Conservation (phyloP, 352 stramenopile species). For the Pythium rhizo-oryzae region DNA sequence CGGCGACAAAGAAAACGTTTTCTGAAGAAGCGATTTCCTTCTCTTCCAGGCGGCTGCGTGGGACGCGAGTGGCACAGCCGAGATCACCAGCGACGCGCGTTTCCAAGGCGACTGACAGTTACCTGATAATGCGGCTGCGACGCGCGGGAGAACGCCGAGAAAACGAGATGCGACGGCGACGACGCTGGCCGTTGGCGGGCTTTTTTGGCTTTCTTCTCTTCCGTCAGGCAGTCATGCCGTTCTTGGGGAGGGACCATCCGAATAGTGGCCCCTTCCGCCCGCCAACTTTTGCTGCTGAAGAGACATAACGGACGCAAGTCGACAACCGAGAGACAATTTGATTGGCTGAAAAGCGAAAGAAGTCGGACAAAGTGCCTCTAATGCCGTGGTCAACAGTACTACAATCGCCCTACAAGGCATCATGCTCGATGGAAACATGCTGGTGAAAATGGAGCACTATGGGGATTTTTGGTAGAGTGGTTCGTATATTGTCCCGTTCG, state of each 20-base stretch:
- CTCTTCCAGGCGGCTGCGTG: no score
- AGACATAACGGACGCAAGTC: slow-evolving; percentile 26
- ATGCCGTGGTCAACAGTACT: slow-evolving; percentile 6
- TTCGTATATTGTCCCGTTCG: slow-evolving; percentile 40
- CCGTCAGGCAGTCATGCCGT: neutral
- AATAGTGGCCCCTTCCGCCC: slow-evolving; percentile 21
- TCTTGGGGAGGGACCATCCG: slow-evolving; percentile 5
- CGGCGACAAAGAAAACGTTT: neutral
- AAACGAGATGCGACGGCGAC: slow-evolving; percentile 2
- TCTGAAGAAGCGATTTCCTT: no score
- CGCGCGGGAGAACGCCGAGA: neutral
- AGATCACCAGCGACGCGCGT: no score
- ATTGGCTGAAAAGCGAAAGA: slow-evolving; percentile 25
- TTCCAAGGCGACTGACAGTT: neutral
- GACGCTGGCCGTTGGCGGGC: neutral
- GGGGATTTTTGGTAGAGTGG: slow-evolving; percentile 24
- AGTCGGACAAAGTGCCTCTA: slow-evolving; percentile 2
- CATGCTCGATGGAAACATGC: neutral
- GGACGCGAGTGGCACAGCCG: no score
- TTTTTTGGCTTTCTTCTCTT: slow-evolving; percentile 4
- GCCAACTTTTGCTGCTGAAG: neutral
- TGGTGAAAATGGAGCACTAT: neutral
- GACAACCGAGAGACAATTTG: slow-evolving; percentile 7
- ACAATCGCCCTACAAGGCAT: no score
- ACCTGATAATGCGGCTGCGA: neutral